Percentiles rank a stretch among this genome's conserved stretches.
phyloP scores from a whole-genome alignment of 306 rosid species.

The Inga leiocalycina region DNA sequence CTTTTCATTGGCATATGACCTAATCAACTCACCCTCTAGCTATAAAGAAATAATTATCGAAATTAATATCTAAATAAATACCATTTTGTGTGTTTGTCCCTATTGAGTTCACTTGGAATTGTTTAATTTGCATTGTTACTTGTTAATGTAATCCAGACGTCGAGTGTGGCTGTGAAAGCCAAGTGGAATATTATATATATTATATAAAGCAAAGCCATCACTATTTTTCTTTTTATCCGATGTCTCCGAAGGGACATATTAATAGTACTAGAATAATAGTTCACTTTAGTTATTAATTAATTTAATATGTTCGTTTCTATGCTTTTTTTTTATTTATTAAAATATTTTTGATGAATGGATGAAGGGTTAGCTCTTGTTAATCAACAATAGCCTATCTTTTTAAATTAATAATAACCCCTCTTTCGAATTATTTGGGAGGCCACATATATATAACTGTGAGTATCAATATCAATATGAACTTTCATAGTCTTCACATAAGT shows the following conservation, averaged over 20 bases:
- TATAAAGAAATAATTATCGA: no score
- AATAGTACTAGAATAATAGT: neutral
- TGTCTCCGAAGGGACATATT: neutral
- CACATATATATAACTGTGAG: neutral
- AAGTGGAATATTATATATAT: neutral
- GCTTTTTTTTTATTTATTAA: neutral
- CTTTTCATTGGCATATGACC: neutral
- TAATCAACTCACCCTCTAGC: neutral
- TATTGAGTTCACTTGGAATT: constrained; percentile 24
- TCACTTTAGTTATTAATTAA: neutral
- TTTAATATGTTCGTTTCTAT: neutral
- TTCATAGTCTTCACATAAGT: neutral
- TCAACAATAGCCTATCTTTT: neutral
- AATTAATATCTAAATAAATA: neutral
- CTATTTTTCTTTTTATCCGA: neutral
- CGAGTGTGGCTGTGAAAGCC: neutral
- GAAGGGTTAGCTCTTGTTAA: neutral
- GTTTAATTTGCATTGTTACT: neutral
- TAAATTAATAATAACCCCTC: neutral
- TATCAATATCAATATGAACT: neutral
- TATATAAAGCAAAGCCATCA: neutral
- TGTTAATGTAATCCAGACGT: neutral
- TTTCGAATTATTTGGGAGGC: neutral
- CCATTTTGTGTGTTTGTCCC: neutral
- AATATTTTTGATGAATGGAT: neutral